These are phyloP conservation scores for Clathrus columnatus DNA, from an alignment of 768 basidiomycete genomes.

Conservation along the genomic window DNA sequence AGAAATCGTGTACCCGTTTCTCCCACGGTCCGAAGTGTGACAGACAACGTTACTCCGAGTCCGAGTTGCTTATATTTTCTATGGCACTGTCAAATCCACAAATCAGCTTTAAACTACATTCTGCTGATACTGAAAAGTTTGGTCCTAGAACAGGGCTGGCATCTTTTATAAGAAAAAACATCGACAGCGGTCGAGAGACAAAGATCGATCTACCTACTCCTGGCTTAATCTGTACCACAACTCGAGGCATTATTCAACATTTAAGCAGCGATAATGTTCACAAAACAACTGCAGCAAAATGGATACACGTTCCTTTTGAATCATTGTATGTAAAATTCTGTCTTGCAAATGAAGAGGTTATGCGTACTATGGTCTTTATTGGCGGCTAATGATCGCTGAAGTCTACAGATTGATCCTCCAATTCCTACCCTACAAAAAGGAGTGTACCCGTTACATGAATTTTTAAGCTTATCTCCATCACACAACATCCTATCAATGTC, in stretches of 20 bases:
- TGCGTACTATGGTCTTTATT: conserved; percentile 15
- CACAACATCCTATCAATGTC: conserved; percentile 51
- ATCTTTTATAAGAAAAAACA: conserved; percentile 6
- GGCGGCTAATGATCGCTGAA: conserved; percentile 20
- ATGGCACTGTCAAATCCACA: background rate
- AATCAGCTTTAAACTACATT: background rate
- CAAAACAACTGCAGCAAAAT: conserved; percentile 40
- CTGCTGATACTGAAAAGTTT: background rate
- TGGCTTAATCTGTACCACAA: conserved; percentile 50
- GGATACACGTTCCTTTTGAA: conserved; percentile 70
- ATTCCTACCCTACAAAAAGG: conserved; percentile 52
- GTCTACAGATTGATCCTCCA: conserved; percentile 61
- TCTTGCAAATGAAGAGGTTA: background rate
- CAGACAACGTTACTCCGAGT: background rate
- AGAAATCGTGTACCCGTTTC: too few species aligned
- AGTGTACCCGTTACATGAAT: conserved; percentile 48
- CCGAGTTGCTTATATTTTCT: background rate
- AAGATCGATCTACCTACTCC: conserved; percentile 47
- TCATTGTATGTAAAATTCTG: conserved; percentile 45
- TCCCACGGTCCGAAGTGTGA: background rate
- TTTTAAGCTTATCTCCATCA: conserved; percentile 45
- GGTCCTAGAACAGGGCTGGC: background rate
- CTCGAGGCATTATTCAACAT: conserved; percentile 69
- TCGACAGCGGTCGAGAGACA: background rate
- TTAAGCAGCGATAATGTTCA: conserved; percentile 54